Evolutionary conservation across 768 basidiomycete genomes (phyloP).

Genomic region (Suillus tomentosus): DNA sequence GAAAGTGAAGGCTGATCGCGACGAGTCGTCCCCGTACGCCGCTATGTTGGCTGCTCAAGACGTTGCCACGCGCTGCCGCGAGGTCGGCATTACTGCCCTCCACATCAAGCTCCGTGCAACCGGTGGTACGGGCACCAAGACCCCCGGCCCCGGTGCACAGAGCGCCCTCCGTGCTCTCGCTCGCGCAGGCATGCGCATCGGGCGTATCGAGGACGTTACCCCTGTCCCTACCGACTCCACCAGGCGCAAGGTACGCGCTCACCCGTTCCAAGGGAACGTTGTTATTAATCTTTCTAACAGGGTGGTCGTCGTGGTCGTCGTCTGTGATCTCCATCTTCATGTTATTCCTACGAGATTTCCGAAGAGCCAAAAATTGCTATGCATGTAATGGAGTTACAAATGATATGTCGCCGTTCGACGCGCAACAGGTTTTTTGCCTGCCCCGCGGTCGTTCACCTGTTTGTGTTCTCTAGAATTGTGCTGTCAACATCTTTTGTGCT

Average conservation of each 20-base stretch:
- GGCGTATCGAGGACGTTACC: conserved; percentile 97
- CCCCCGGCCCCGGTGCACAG: conserved; percentile 98
- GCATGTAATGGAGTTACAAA: conserved; percentile 40
- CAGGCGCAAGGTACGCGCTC: conserved; percentile 79
- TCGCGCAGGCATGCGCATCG: conserved; percentile 97
- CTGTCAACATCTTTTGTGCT: conserved; percentile 7
- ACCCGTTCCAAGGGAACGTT: conserved; percentile 1
- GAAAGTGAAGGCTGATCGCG: conserved; percentile 99
- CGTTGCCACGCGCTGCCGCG: conserved; percentile 93
- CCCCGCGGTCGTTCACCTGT: conserved; percentile 69
- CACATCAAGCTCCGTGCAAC: conserved; percentile 99
- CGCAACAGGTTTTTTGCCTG: conserved; percentile 76
- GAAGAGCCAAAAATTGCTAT: conserved; percentile 26
- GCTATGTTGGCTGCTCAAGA: conserved; percentile 99
- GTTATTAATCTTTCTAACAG: conserved; percentile 39
- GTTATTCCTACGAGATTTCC: conserved; percentile 15
- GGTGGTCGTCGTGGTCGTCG: conserved; percentile 99
- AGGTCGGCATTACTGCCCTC: conserved; percentile 97
- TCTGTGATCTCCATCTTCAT: conserved; percentile 51
- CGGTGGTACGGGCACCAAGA: conserved; percentile 98
- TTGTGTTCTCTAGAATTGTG: conserved; percentile 13
- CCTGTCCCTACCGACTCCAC: conserved; percentile 97
- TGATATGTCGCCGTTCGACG: conserved; percentile 83
- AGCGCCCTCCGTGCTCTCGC: conserved; percentile 97
- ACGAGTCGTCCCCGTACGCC: conserved; percentile 97